phyloP scores from a whole-genome alignment of 2,329 filamentous ascomycete species.

The Exserohilum turcica region DNA sequence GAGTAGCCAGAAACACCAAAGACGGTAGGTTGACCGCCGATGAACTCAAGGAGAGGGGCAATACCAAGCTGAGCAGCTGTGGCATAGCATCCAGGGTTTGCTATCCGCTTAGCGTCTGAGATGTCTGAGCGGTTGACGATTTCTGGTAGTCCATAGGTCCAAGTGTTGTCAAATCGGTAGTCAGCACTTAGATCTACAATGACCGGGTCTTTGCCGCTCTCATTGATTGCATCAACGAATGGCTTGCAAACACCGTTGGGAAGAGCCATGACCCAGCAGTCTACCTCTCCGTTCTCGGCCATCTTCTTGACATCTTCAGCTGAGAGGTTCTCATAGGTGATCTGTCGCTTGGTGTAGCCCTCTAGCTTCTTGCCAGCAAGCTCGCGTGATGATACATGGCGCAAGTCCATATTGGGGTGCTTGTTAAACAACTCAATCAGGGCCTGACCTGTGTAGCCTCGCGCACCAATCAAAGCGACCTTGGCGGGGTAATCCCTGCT shows the following conservation, averaged over 20 bases:
- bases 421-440: slow-evolving; percentile 84
- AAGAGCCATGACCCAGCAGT: slow-evolving; percentile 97
- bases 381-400: slow-evolving; percentile 91
- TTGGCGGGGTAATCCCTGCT: slow-evolving; percentile 79
- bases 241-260: slow-evolving; percentile 95
- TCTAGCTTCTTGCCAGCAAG: slow-evolving; percentile 83
- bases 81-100: slow-evolving; percentile 94
- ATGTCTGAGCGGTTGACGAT: slow-evolving; percentile 78
- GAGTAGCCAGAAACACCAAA: slow-evolving; percentile 96
- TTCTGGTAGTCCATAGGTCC: slow-evolving; percentile 92
- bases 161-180: slow-evolving; percentile 83
- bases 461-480: slow-evolving; percentile 86
- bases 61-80: slow-evolving; percentile 91
- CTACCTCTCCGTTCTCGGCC: slow-evolving; percentile 81
- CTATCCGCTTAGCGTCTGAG: slow-evolving; percentile 77
- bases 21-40: slow-evolving; percentile 78
- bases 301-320: slow-evolving; percentile 85
- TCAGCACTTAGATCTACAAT: slow-evolving; percentile 96
- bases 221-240: slow-evolving; percentile 85
- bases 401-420: slow-evolving; percentile 88
- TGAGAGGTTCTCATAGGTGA: slow-evolving; percentile 88
- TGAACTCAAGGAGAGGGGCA: slow-evolving; percentile 75
- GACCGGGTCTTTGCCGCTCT: slow-evolving; percentile 70
- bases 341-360: slow-evolving; percentile 88
- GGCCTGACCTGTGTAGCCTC: slow-evolving; percentile 92